Percentiles rank a stretch among this genome's conserved stretches.
phyloP scores from a whole-genome alignment of 371 early-diverging fungal species.

The Saksenaea oblongispora region DNA sequence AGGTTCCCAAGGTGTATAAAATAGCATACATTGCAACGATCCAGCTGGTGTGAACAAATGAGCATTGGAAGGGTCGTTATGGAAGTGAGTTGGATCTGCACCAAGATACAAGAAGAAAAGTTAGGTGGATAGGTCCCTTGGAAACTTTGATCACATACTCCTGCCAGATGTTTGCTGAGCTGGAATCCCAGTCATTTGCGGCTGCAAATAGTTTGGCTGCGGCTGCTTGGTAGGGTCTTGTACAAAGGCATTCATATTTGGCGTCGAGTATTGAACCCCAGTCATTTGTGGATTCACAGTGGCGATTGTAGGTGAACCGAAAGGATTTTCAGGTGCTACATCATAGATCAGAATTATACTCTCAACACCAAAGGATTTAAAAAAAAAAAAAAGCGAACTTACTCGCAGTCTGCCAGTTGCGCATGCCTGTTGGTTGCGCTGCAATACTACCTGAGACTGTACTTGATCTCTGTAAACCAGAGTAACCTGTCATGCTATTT shows the following conservation, averaged over 20 bases:
- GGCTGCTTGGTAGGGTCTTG: constrained; percentile 32
- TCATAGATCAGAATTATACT: neutral
- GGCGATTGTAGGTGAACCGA: constrained; percentile 46
- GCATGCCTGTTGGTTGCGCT: constrained; percentile 51
- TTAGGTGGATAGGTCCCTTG: neutral
- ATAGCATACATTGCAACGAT: constrained; percentile 24
- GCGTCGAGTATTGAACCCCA: constrained; percentile 45
- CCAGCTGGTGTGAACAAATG: constrained; percentile 23
- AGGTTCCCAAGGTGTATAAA: neutral
- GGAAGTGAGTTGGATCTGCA: neutral
- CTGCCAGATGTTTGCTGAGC: constrained; percentile 6
- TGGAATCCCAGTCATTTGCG: constrained; percentile 48
- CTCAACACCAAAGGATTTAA: no score
- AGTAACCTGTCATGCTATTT: neutral
- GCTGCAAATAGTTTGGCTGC: constrained; percentile 33
- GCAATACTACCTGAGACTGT: constrained; percentile 12
- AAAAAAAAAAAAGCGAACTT: constrained; percentile 22
- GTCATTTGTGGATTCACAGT: constrained; percentile 35
- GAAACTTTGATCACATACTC: constrained; percentile 26
- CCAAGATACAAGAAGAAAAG: neutral
- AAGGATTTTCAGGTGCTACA: constrained; percentile 55
- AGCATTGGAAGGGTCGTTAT: neutral
- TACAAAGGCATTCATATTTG: constrained; percentile 39
- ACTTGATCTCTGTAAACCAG: constrained; percentile 1
- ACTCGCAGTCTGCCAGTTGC: constrained; percentile 57